phyloP scores from a whole-genome alignment of 2,329 filamentous ascomycete genomes.

The Colletotrichum camelliae region DNA sequence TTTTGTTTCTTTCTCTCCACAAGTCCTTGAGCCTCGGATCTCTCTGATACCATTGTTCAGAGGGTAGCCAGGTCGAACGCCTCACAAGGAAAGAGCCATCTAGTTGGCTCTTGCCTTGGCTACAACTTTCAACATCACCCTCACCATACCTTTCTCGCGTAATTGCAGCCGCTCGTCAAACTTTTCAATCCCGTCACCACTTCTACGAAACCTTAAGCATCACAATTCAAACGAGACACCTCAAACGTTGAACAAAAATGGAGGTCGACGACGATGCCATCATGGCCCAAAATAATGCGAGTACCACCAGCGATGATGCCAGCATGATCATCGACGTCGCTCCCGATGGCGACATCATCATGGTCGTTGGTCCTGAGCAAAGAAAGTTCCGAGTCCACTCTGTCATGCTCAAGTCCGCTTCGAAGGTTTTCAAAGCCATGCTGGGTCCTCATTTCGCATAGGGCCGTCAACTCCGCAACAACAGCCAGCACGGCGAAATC shows the following conservation, averaged over 20 bases:
- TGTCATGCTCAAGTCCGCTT: background rate
- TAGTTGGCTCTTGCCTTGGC: background rate
- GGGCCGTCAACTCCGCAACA: background rate
- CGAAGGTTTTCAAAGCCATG: background rate
- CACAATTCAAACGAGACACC: background rate
- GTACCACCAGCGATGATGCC: background rate
- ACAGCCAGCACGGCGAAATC: fast-evolving
- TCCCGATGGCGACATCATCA: background rate
- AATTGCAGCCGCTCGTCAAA: background rate
- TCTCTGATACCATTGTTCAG: background rate
- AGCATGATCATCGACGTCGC: background rate
- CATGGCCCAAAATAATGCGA: background rate
- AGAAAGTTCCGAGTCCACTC: background rate
- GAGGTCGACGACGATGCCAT: background rate
- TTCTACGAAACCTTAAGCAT: fast-evolving
- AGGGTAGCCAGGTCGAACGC: background rate
- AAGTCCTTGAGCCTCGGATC: background rate
- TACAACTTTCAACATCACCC: background rate
- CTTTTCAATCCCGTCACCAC: background rate
- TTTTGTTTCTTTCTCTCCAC: background rate
- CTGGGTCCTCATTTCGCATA: background rate
- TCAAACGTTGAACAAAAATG: background rate
- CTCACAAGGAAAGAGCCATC: background rate
- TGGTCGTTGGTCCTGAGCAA: background rate
- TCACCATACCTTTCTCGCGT: background rate